Conservation (phyloP, 2,329 filamentous ascomycete genomes). For the Venturia asperata region DNA sequence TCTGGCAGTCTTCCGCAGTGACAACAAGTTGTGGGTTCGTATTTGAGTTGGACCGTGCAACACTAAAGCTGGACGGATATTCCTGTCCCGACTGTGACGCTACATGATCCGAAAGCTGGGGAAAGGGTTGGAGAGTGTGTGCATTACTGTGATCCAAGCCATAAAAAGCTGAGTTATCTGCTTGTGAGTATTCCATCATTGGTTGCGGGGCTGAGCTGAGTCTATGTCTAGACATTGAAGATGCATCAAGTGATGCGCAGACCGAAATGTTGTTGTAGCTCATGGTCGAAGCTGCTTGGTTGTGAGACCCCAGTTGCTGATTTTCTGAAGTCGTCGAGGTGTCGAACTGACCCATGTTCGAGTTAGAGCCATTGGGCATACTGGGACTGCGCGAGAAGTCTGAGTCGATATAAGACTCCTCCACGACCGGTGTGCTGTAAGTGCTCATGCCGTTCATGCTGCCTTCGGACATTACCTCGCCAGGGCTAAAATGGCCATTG, state of each 20-base stretch:
- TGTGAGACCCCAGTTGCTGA: background rate
- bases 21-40: slow-evolving; percentile 19
- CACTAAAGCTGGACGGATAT: slow-evolving; percentile 23
- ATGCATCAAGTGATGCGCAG: background rate
- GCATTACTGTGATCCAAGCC: background rate
- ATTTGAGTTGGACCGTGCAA: slow-evolving; percentile 29
- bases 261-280: background rate
- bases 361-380: background rate
- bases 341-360: background rate
- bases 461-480: slow-evolving; percentile 25
- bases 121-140: background rate
- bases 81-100: background rate
- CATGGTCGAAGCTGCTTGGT: background rate
- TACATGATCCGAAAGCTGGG: background rate
- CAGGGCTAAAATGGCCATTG: slow-evolving; percentile 33
- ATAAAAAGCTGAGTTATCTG: background rate
- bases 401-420: background rate
- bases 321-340: background rate
- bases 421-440: slow-evolving; percentile 13
- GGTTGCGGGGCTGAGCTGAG: background rate
- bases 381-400: background rate
- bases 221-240: slow-evolving; percentile 10
- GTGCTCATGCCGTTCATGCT: slow-evolving; percentile 10
- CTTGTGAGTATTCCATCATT: background rate
- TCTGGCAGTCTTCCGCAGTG: slow-evolving; percentile 14